Evolutionary conservation across 2,329 filamentous ascomycete species (phyloP), one percentile per base, ranked within the genome.

Genomic region (Saccharata proteae): DNA sequence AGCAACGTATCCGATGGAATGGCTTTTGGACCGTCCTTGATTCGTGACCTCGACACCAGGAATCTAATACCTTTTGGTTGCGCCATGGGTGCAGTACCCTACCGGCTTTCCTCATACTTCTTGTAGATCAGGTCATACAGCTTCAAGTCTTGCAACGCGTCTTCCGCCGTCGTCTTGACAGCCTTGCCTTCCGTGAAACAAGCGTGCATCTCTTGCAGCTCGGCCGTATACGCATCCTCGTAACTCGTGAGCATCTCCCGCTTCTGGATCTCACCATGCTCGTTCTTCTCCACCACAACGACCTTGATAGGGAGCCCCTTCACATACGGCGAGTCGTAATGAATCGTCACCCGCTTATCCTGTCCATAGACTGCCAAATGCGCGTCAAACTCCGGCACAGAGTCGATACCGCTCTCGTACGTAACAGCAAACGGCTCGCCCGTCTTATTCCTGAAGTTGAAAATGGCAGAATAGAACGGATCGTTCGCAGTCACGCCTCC

Each of bases 241-340:
- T 51, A 54, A 14, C 45, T 49, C 28, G 50, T 53, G 16, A 49
- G 32, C 6, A 42, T 42, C 35, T 54, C 50, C 2, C 43, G 45
- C n/a, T 26, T 34, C 20, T 41, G 40, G 35, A 45, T 43, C n/a
- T 46, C 39, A 8, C 43, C 45, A n/a, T 44, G 33, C 26, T 57
- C 49, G 4, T 54, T 52, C 25, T 53, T 47, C 39, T 73, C 67
- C 5, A 56, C 44, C 6, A 72, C 49, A 0, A 47, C 50, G 32
- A 73, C 59, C 5, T 54, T 63, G 15, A 69, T 64, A 0, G 65
- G 64, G 2, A 72, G 47, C 0, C 62, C 69, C 40, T 70, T 71
- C n/a, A 73, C 55, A 34, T 66, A 73, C 0, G 71, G 72, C 0
- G 68, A 66, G 34, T 77, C 68, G 39, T 67, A 73, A 20, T 65